These are phyloP conservation scores for Fusarium agapanthi DNA, from an alignment of 2,329 filamentous ascomycete genomes.

Conservation along the genomic window DNA sequence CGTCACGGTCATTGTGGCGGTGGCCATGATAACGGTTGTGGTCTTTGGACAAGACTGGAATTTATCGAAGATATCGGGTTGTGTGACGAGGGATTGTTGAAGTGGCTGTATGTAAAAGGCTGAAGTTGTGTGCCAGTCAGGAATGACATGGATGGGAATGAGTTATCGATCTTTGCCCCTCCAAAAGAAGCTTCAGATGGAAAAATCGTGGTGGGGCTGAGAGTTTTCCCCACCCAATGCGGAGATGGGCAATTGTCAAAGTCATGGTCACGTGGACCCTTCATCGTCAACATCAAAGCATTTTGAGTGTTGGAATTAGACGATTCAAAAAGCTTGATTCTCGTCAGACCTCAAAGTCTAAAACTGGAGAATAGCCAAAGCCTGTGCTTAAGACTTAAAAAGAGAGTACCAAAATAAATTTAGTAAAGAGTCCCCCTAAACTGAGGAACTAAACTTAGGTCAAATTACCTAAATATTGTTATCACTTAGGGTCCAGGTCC, in stretches of 20 bases:
- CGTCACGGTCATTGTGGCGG: slow-evolving; percentile 72
- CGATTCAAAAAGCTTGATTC: background rate
- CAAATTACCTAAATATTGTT: background rate
- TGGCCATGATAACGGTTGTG: slow-evolving; percentile 47
- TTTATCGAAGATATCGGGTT: fast-evolving
- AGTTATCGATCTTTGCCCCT: slow-evolving; percentile 38
- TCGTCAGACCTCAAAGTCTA: background rate
- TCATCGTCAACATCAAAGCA: background rate
- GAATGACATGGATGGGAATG: background rate
- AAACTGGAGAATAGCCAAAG: background rate
- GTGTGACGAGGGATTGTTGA: background rate
- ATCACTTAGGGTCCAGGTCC: background rate
- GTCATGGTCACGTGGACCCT: slow-evolving; percentile 13
- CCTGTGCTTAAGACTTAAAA: background rate
- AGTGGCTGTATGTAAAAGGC: background rate
- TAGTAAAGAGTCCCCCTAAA: background rate
- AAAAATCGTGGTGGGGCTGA: slow-evolving; percentile 37
- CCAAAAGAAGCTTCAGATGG: slow-evolving; percentile 33
- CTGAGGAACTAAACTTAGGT: too few species aligned
- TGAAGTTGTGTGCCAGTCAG: background rate
- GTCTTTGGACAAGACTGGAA: background rate
- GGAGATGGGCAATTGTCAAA: slow-evolving; percentile 29
- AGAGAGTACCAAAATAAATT: background rate
- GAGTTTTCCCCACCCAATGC: slow-evolving; percentile 29
- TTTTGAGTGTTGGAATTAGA: background rate